Conservation (phyloP, 805 yeast genomes). For the Saturnispora besseyi region DNA sequence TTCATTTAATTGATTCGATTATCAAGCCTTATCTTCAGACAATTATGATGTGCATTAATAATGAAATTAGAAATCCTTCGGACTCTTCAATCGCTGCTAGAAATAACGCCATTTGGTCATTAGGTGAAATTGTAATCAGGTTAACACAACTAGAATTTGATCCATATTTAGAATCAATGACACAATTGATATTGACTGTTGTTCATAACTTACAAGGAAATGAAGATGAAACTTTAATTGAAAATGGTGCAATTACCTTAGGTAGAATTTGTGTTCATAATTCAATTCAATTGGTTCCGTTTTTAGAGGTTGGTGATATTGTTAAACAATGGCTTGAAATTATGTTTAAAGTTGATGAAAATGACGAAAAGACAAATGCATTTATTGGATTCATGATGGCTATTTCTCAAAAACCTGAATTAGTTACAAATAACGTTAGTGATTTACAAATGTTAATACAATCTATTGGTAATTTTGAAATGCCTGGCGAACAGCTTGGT, state of each 20-base stretch:
- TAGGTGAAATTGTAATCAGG: slow-evolving; percentile 77
- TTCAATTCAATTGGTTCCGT: slow-evolving; percentile 34
- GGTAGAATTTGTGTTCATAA: slow-evolving; percentile 71
- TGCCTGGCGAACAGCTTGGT: slow-evolving; percentile 40
- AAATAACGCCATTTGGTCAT: slow-evolving; percentile 89
- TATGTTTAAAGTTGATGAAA: slow-evolving; percentile 59
- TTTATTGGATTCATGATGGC: slow-evolving; percentile 75
- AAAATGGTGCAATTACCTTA: slow-evolving; percentile 81
- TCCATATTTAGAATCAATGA: slow-evolving; percentile 46
- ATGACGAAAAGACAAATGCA: slow-evolving; percentile 83
- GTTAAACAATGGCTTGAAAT: slow-evolving; percentile 62
- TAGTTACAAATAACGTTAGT: slow-evolving; percentile 36
- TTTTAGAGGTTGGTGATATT: slow-evolving; percentile 30
- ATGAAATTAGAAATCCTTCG: slow-evolving; percentile 50
- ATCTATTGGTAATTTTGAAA: slow-evolving; percentile 47
- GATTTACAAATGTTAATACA: slow-evolving; percentile 46
- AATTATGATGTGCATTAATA: slow-evolving; percentile 56
- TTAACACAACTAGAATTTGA: slow-evolving; percentile 36
- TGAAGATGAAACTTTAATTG: slow-evolving; percentile 57
- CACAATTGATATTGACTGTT: slow-evolving; percentile 51
- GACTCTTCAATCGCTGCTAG: slow-evolving; percentile 49
- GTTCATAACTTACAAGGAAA: slow-evolving; percentile 38
- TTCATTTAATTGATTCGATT: slow-evolving; percentile 38
- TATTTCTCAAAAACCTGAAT: slow-evolving; percentile 58
- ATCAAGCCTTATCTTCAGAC: slow-evolving; percentile 41